A percentile compares a stretch with the other conserved stretches of the same genome.
These are phyloP conservation scores for Parathielavia appendiculata DNA, from an alignment of 495 filamentous ascomycete genomes.

Conservation along the genomic window DNA sequence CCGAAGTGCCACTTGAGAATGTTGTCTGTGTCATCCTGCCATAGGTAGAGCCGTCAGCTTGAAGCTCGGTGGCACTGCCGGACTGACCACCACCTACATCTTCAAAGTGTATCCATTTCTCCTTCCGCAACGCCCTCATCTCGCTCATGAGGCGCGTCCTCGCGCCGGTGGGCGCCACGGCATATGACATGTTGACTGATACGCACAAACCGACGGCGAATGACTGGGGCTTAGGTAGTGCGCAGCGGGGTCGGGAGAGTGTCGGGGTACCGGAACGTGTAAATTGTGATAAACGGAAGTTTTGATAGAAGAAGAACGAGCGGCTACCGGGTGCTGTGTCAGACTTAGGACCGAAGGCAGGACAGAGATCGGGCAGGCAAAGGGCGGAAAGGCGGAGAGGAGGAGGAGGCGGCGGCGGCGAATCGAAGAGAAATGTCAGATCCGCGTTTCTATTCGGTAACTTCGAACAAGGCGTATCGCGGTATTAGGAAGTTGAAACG, in stretches of 20 bases:
- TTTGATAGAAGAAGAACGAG: background rate
- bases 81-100: conserved; percentile 25
- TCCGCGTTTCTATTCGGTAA: background rate
- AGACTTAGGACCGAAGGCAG: no score
- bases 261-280: background rate
- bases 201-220: background rate
- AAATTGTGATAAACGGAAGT: background rate
- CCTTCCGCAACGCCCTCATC: conserved; percentile 72
- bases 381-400: background rate
- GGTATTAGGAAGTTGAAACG: background rate
- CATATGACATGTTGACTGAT: conserved; percentile 16
- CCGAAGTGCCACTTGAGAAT: conserved; percentile 83
- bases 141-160: conserved; percentile 86
- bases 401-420: conserved; percentile 4
- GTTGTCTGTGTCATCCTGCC: conserved; percentile 63
- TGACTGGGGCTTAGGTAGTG: background rate
- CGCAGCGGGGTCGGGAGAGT: background rate
- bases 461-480: background rate
- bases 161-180: conserved; percentile 41
- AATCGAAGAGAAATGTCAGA: background rate
- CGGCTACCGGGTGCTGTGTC: background rate
- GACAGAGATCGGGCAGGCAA: background rate
- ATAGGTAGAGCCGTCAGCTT: conserved; percentile 9
- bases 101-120: conserved; percentile 88
- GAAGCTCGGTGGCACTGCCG: background rate